These are phyloP conservation scores for Anaeromyces robustus DNA, from an alignment of 192 early-diverging fungal genomes.

Conservation along the genomic window DNA sequence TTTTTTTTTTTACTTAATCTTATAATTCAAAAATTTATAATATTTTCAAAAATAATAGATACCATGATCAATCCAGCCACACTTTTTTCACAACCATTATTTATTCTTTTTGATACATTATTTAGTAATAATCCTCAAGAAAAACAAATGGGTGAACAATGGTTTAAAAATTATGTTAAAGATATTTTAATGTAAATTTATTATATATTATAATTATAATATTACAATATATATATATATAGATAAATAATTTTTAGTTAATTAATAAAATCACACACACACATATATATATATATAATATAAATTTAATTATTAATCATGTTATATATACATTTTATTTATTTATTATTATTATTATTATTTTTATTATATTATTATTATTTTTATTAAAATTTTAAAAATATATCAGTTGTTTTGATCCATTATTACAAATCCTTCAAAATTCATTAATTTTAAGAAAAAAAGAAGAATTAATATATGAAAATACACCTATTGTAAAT, in stretches of 20 bases:
- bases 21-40: no score
- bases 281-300: no score
- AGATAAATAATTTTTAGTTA: not conserved
- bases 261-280: no score
- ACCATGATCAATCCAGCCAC: not conserved
- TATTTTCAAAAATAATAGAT: no score
- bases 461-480: not conserved
- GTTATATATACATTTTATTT: no score
- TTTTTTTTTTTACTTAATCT: no score
- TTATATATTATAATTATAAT: not conserved
- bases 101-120: slow-evolving; percentile 61
- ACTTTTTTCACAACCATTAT: slow-evolving; percentile 47
- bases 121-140: slow-evolving; percentile 29
- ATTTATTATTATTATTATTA: no score
- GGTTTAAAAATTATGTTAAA: slow-evolving; percentile 48
- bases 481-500: not conserved
- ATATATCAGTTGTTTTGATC: not conserved
- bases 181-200: slow-evolving; percentile 24
- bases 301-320: no score
- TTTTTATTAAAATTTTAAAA: no score
- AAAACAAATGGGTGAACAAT: slow-evolving; percentile 45
- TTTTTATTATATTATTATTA: no score
- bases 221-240: slow-evolving; percentile 1
- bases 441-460: not conserved
- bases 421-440: not conserved